A percentile compares a stretch with the other conserved stretches of the same genome.
Evolutionary conservation across 345 rosid species (phyloP).

Genomic region (Turnera subulata): DNA sequence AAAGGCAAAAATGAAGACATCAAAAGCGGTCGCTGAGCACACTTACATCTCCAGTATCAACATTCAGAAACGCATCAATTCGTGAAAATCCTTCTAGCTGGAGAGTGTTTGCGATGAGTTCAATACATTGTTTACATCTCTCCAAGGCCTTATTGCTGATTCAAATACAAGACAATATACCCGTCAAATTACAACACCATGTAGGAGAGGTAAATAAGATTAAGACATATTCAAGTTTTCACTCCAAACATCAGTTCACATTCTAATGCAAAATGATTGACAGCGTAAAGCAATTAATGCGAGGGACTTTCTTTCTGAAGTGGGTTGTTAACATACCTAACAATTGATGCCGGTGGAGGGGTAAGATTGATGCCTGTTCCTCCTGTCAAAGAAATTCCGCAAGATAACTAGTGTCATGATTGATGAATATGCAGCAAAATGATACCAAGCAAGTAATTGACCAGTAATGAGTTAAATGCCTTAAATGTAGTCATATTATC

Average conservation of each 20-base stretch:
- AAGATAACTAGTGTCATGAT: conserved; percentile 10
- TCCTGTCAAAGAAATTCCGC: conserved; percentile 43
- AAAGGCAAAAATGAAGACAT: neutral
- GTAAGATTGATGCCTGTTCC: conserved; percentile 99
- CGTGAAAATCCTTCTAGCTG: conserved; percentile 86
- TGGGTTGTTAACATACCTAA: conserved; percentile 50
- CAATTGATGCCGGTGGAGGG: conserved; percentile 81
- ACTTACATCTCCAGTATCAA: conserved; percentile 86
- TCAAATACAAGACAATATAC: conserved; percentile 13
- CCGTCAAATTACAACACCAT: neutral
- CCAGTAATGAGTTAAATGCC: too few species aligned
- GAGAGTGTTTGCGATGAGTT: conserved; percentile 70
- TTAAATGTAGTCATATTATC: neutral
- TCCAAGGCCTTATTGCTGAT: conserved; percentile 60
- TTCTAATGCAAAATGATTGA: too few species aligned
- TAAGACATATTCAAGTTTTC: too few species aligned
- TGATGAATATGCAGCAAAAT: neutral
- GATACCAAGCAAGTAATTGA: too few species aligned
- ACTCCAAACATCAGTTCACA: too few species aligned
- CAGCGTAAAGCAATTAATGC: too few species aligned
- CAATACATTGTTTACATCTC: conserved; percentile 65
- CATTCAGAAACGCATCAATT: conserved; percentile 85
- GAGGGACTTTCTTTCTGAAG: neutral
- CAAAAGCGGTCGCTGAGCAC: neutral
- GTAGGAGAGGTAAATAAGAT: neutral